Evolutionary conservation across 352 stramenopile species (phyloP).

Genomic region (Globisporangium spiculum): DNA sequence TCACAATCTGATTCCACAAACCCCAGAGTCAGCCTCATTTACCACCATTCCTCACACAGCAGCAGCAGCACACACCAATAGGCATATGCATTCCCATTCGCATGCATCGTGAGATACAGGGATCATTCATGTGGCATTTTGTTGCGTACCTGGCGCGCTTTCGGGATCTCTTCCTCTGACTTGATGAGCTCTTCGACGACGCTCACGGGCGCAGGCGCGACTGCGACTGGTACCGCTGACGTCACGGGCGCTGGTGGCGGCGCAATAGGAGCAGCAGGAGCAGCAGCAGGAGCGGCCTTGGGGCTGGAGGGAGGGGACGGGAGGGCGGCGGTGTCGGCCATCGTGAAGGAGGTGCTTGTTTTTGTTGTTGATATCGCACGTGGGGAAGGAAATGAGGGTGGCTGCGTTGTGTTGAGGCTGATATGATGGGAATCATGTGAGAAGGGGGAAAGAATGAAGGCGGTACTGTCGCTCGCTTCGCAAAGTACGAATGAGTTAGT

Average conservation of each 20-base stretch:
- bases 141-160: conserved; percentile 17
- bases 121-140: neutral
- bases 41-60: neutral
- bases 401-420: neutral
- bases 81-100: neutral
- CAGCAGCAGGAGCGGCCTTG: neutral
- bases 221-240: neutral
- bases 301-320: neutral
- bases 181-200: conserved; percentile 22
- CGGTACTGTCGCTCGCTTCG: neutral
- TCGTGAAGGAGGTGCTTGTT: neutral
- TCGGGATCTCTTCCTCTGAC: conserved; percentile 21
- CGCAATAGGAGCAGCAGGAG: neutral
- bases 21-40: neutral
- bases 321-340: conserved; percentile 7
- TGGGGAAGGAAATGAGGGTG: neutral
- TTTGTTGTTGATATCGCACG: neutral
- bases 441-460: neutral
- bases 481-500: neutral
- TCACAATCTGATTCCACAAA: conserved; percentile 59
- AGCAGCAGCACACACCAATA: neutral
- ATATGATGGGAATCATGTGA: neutral
- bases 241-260: neutral
- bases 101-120: neutral
- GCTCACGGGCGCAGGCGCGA: neutral